These are phyloP conservation scores for Phytophthora hybrid DNA, from an alignment of 352 stramenopile species.

Conservation along the genomic window DNA sequence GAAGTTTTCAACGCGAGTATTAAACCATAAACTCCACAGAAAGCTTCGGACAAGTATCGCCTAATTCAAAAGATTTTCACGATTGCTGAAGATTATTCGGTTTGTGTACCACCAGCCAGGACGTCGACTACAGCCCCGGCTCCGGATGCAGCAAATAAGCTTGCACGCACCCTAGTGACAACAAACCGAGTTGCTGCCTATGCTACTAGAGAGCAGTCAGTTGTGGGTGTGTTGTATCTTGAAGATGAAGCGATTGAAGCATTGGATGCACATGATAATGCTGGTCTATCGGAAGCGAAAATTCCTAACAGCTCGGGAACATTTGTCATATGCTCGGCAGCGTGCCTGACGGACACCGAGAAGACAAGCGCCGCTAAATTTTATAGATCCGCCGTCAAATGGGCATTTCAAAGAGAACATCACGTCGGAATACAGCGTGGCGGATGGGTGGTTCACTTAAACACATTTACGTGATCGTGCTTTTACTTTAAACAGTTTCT, in stretches of 20 bases:
- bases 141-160: neutral
- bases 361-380: neutral
- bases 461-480: neutral
- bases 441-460: conserved; percentile 3
- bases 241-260: neutral
- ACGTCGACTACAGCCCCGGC: neutral
- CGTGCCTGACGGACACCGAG: neutral
- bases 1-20: neutral
- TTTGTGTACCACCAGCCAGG: neutral
- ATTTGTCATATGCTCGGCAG: neutral
- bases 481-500: conserved; percentile 16
- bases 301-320: neutral
- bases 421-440: conserved; percentile 12
- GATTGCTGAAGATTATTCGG: neutral
- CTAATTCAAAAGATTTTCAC: neutral
- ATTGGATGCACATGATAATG: neutral
- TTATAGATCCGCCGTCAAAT: neutral
- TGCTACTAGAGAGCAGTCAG: neutral
- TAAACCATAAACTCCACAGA: neutral
- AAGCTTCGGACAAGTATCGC: neutral
- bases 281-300: neutral
- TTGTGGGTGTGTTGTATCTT: neutral
- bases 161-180: neutral
- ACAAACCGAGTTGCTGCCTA: neutral
- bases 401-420: neutral